Evolutionary conservation across 495 filamentous ascomycete genomes (phyloP).

Genomic region (Hypomontagnella monticulosa): DNA sequence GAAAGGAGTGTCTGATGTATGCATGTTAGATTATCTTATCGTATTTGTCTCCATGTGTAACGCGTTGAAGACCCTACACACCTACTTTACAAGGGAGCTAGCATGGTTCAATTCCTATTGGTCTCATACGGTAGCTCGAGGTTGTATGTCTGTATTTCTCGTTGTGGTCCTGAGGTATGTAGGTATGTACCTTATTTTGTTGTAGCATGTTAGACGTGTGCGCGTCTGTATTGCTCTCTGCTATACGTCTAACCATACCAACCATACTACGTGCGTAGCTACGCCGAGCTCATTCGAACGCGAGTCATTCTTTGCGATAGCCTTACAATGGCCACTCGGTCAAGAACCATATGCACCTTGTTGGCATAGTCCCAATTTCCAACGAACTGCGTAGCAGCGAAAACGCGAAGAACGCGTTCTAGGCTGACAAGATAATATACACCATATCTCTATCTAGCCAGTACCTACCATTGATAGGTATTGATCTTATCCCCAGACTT

Average conservation of each 20-base stretch:
- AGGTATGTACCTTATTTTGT: too few species aligned
- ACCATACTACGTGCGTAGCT: constrained; percentile 2
- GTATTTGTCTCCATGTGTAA: not conserved
- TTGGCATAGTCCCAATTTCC: not conserved
- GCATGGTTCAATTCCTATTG: constrained; percentile 36
- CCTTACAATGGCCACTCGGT: constrained; percentile 1
- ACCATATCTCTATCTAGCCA: too few species aligned
- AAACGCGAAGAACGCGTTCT: constrained; percentile 11
- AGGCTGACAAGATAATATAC: constrained; percentile 7
- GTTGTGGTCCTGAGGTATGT: not conserved
- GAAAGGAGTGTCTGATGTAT: not conserved
- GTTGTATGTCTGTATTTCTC: constrained; percentile 1
- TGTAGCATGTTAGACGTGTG: too few species aligned
- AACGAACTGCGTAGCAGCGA: constrained; percentile 12
- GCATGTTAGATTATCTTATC: not conserved
- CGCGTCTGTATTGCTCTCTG: not conserved
- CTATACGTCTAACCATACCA: not conserved
- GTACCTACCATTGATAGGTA: constrained; percentile 8
- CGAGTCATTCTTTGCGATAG: constrained; percentile 16
- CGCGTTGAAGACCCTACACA: constrained; percentile 17
- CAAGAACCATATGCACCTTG: constrained; percentile 10
- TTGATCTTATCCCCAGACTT: constrained; percentile 20
- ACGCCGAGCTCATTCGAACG: not conserved
- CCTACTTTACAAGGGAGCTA: constrained; percentile 25
- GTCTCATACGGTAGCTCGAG: constrained; percentile 3